These are phyloP conservation scores for Staphylotrichum longicolle DNA, from an alignment of 495 filamentous ascomycete genomes.

Conservation along the genomic window DNA sequence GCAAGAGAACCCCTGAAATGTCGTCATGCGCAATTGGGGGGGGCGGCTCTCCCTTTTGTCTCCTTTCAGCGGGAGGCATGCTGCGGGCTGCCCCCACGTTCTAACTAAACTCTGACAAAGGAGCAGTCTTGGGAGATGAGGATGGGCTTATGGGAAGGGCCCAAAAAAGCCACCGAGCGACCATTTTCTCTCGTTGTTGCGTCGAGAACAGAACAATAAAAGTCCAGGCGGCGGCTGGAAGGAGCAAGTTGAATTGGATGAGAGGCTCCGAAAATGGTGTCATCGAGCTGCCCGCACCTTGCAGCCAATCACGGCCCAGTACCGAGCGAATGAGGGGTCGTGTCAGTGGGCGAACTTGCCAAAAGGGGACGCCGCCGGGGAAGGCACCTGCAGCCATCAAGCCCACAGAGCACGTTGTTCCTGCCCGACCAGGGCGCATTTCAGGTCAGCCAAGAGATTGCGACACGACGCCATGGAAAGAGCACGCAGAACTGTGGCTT, in stretches of 20 bases:
- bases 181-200: not conserved
- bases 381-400: not conserved
- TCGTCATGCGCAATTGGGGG: conserved; percentile 25
- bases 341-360: not conserved
- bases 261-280: conserved; percentile 10
- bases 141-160: not conserved
- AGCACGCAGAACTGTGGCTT: not conserved
- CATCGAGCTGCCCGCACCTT: not conserved
- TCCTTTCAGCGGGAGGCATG: conserved; percentile 5
- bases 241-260: conserved; percentile 5
- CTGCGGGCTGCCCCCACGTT: conserved; percentile 14
- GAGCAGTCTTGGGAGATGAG: not conserved
- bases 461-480: not conserved
- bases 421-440: not conserved
- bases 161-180: not conserved
- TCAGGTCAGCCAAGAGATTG: not conserved
- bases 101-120: not conserved
- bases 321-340: not conserved
- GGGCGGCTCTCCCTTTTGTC: conserved; percentile 19
- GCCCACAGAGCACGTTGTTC: not conserved
- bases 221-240: not conserved
- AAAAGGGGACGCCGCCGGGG: not conserved
- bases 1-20: conserved; percentile 26
- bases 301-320: conserved; percentile 4
- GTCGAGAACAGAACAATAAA: not conserved